These are phyloP conservation scores for Oryza coarctata DNA, from an alignment of 176 grass and related monocot genomes.

Conservation along the genomic window DNA sequence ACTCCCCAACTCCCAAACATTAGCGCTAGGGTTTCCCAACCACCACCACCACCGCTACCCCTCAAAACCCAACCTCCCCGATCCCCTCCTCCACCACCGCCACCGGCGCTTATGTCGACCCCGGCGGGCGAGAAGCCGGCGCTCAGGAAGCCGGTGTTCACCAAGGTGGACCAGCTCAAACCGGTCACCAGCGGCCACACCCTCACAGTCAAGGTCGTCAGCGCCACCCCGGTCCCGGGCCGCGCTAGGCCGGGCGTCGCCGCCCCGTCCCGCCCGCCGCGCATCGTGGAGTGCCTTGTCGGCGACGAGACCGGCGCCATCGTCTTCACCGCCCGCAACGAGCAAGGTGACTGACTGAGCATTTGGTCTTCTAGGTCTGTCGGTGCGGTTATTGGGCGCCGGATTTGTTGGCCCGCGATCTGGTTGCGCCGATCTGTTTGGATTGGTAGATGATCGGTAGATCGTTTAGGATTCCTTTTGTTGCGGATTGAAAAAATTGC, in stretches of 20 bases:
- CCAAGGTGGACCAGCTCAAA: conserved; percentile 85
- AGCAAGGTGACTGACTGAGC: conserved; percentile 54
- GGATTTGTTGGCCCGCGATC: neutral
- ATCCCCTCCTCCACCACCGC: conserved; percentile 5
- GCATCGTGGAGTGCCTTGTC: conserved; percentile 84
- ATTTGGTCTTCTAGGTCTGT: neutral
- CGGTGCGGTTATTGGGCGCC: neutral
- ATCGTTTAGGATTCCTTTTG: neutral
- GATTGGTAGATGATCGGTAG: neutral
- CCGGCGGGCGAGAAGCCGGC: conserved; percentile 54
- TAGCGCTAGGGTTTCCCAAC: conserved; percentile 45
- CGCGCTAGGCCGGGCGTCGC: conserved; percentile 40
- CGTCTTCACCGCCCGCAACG: conserved; percentile 89
- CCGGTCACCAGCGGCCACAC: conserved; percentile 67
- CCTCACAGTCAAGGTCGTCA: conserved; percentile 55
- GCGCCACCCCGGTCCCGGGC: conserved; percentile 37
- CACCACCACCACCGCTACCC: neutral
- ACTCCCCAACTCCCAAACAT: neutral
- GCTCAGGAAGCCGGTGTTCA: conserved; percentile 81
- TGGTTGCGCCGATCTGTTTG: neutral
- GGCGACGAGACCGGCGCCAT: conserved; percentile 80
- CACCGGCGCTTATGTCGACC: conserved; percentile 46
- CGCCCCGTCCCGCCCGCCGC: conserved; percentile 52
- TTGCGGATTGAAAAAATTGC: neutral
- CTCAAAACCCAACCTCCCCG: conserved; percentile 9